Conservation (phyloP, 1,284 basidiomycete species). For the Tetrapyrgos nigripes region DNA sequence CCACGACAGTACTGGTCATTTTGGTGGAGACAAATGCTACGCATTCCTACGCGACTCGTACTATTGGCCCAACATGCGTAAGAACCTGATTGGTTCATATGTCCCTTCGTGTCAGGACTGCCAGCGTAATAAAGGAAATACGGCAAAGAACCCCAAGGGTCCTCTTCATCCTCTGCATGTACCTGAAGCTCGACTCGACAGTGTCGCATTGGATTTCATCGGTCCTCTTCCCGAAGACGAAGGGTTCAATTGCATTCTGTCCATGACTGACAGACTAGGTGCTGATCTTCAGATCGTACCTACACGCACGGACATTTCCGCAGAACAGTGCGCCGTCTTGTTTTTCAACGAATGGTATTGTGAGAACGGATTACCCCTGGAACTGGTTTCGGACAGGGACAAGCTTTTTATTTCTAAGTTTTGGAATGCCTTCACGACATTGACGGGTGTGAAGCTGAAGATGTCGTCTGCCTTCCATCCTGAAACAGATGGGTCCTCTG, state of each 20-base stretch:
- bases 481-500: too few species aligned
- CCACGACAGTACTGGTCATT: too few species aligned
- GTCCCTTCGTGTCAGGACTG: too few species aligned
- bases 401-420: conserved; percentile 33
- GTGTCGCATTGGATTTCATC: conserved; percentile 40
- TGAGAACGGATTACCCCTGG: conserved; percentile 23
- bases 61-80: too few species aligned
- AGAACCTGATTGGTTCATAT: too few species aligned
- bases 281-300: conserved; percentile 46
- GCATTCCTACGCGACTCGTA: too few species aligned
- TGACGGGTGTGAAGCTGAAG: conserved; percentile 10
- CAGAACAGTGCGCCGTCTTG: conserved; percentile 19
- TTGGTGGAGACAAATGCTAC: too few species aligned
- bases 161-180: too few species aligned
- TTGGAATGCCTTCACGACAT: conserved; percentile 15
- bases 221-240: too few species aligned
- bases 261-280: too few species aligned
- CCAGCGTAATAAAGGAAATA: conserved; percentile 34
- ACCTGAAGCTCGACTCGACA: conserved; percentile 33
- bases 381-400: conserved; percentile 34
- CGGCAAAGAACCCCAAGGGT: conserved; percentile 20
- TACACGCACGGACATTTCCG: conserved; percentile 14
- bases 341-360: conserved; percentile 25
- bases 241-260: too few species aligned
- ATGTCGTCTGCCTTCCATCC: too few species aligned